phyloP scores from a whole-genome alignment of 306 rosid species.

The Styphnolobium japonicum region DNA sequence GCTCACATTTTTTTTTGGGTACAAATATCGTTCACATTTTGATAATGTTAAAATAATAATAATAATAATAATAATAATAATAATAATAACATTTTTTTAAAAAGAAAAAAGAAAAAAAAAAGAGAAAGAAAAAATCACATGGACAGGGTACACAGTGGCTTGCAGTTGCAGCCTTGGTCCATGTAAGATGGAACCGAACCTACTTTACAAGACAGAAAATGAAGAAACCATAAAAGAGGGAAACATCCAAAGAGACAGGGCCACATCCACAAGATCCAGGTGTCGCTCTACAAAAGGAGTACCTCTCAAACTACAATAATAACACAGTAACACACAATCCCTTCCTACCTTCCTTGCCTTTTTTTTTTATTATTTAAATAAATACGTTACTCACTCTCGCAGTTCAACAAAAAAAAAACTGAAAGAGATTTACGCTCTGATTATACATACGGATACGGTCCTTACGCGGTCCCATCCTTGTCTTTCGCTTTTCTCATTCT shows the following conservation, averaged over 20 bases:
- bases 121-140: too few species aligned
- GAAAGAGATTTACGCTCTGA: conserved; percentile 16
- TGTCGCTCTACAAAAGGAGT: background rate
- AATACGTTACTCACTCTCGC: background rate
- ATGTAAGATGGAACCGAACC: background rate
- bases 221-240: background rate
- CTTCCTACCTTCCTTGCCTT: background rate
- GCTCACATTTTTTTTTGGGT: too few species aligned
- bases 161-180: background rate
- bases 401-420: background rate
- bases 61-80: too few species aligned
- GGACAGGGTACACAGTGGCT: too few species aligned
- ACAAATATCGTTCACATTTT: too few species aligned
- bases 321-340: background rate
- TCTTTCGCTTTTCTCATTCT: conserved; percentile 36
- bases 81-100: too few species aligned
- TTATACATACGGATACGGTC: conserved; percentile 64
- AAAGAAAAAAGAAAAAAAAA: too few species aligned
- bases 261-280: background rate
- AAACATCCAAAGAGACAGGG: background rate
- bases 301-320: too few species aligned
- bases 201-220: background rate
- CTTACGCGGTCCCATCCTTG: conserved; percentile 52
- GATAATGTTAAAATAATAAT: too few species aligned
- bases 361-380: too few species aligned